Conservation (phyloP, 495 filamentous ascomycete species). For the Chaetomidium leptoderma region DNA sequence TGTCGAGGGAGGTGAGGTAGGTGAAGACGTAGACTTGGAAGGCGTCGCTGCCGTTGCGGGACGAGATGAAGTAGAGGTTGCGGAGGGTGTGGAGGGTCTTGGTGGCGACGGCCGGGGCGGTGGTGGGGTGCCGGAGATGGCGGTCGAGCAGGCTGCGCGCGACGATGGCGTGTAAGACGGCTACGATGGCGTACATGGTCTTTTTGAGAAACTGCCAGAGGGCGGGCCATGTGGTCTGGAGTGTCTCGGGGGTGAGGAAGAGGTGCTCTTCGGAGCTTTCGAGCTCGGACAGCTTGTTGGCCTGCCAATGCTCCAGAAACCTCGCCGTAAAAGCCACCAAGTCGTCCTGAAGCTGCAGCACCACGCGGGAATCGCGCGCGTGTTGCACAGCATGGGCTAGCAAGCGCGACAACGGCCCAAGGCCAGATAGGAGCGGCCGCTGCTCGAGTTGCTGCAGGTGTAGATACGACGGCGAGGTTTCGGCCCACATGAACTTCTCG, state of each 20-base stretch:
- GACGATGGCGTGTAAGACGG: slow-evolving; percentile 68
- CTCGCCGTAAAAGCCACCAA: slow-evolving; percentile 65
- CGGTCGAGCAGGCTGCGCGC: slow-evolving; percentile 54
- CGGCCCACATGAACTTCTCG: slow-evolving; percentile 68
- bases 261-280: slow-evolving; percentile 69
- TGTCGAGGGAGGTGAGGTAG: slow-evolving; percentile 83
- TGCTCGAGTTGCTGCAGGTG: slow-evolving; percentile 54
- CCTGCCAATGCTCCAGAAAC: slow-evolving; percentile 75
- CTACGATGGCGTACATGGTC: slow-evolving; percentile 72
- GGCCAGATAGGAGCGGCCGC: slow-evolving; percentile 68
- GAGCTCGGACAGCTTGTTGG: slow-evolving; percentile 77
- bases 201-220: slow-evolving; percentile 82
- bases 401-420: slow-evolving; percentile 75
- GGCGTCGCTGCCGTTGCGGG: slow-evolving; percentile 64
- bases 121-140: slow-evolving; percentile 39
- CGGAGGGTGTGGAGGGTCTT: slow-evolving; percentile 76
- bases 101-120: slow-evolving; percentile 66
- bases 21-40: slow-evolving; percentile 82
- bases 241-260: slow-evolving; percentile 65
- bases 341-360: slow-evolving; percentile 67
- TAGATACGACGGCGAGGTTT: slow-evolving; percentile 54
- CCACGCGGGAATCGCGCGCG: slow-evolving; percentile 52
- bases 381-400: slow-evolving; percentile 69
- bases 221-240: slow-evolving; percentile 63
- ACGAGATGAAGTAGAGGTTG: slow-evolving; percentile 83